Conservation (phyloP, 306 rosid genomes). For the Styphnolobium japonicum region DNA sequence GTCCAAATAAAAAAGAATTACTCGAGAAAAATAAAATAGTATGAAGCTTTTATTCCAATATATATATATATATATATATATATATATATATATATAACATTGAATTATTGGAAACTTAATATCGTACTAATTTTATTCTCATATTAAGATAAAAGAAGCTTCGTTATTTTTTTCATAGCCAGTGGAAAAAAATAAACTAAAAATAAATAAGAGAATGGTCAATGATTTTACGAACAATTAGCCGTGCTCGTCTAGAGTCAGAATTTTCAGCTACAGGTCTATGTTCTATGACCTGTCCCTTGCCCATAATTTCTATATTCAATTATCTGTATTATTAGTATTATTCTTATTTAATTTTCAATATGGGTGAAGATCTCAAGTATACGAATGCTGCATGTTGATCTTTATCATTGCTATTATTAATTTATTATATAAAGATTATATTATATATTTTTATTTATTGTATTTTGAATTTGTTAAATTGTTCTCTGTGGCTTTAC, state of each 20-base stretch:
- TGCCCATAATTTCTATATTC: slow-evolving; percentile 1
- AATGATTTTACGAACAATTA: not conserved
- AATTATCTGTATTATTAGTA: not conserved
- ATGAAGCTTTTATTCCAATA: no score
- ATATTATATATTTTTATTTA: not conserved
- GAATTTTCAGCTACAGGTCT: slow-evolving; percentile 25
- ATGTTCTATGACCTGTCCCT: slow-evolving; percentile 3
- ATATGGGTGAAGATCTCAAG: not conserved
- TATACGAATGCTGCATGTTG: not conserved
- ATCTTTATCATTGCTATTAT: not conserved
- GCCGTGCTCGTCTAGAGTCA: not conserved
- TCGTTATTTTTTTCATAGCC: not conserved
- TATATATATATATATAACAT: not conserved
- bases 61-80: no score
- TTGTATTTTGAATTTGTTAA: not conserved
- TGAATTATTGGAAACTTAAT: not conserved
- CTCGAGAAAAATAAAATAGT: no score
- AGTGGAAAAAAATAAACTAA: not conserved
- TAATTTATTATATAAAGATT: not conserved
- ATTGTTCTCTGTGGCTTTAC: no score
- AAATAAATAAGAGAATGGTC: not conserved
- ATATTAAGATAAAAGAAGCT: no score
- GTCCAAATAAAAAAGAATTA: no score
- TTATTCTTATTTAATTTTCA: not conserved
- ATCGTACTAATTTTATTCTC: not conserved